phyloP scores from a whole-genome alignment of 164 flowering plant species.

The Protea cynaroides region DNA sequence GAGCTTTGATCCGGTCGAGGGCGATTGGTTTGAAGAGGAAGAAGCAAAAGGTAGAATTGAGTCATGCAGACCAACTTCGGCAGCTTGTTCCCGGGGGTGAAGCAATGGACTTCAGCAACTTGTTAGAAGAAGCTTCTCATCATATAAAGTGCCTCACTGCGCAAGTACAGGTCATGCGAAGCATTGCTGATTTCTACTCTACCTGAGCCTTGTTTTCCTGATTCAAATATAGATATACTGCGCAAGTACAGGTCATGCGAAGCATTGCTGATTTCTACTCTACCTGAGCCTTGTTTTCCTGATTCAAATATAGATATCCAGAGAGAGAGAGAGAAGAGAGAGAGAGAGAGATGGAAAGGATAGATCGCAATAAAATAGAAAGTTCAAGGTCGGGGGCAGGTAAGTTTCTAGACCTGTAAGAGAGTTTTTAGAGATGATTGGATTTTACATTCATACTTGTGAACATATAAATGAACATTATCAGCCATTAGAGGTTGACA shows the following conservation, averaged over 20 bases:
- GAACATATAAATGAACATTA: background rate
- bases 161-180: conserved; percentile 56
- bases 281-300: conserved; percentile 4
- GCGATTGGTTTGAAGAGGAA: conserved; percentile 3
- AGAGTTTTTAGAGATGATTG: conserved; percentile 5
- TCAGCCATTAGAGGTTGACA: background rate
- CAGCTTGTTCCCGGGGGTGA: conserved; percentile 55
- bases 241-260: conserved; percentile 58
- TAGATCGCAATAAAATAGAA: background rate
- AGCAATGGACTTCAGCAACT: conserved; percentile 36
- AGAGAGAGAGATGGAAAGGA: background rate
- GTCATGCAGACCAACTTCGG: conserved; percentile 25
- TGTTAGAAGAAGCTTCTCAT: conserved; percentile 57
- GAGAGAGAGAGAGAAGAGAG: background rate
- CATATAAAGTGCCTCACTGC: conserved; percentile 46
- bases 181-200: conserved; percentile 26
- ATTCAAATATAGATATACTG: background rate
- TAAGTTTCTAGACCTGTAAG: background rate
- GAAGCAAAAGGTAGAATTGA: conserved; percentile 3
- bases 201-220: conserved; percentile 4
- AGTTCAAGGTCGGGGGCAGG: background rate
- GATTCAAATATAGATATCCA: background rate
- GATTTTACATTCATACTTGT: background rate
- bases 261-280: conserved; percentile 26
- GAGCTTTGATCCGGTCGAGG: background rate